A percentile compares a stretch with the other conserved stretches of the same genome.
These are phyloP conservation scores for Saturnispora silvae DNA, from an alignment of 805 yeast genomes.

Conservation along the genomic window DNA sequence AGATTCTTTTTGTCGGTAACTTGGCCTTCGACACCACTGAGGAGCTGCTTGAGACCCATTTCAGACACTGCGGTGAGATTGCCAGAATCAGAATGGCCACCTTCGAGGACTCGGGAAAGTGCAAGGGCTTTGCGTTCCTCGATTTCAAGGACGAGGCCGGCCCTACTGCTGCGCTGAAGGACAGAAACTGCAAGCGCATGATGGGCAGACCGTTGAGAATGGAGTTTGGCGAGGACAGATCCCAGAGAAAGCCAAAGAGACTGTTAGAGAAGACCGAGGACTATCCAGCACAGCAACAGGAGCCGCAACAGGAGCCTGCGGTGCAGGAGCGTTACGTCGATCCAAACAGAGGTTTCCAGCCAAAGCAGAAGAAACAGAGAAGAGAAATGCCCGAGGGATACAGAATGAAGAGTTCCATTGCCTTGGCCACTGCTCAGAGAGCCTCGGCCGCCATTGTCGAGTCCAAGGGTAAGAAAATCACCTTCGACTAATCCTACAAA, in stretches of 20 bases:
- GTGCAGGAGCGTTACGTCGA: background rate
- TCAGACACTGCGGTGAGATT: constrained; percentile 88
- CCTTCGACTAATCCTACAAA: constrained; percentile 45
- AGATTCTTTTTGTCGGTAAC: constrained; percentile 87
- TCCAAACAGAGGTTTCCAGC: constrained; percentile 17
- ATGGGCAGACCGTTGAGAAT: constrained; percentile 69
- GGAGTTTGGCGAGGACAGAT: constrained; percentile 93
- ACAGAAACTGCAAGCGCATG: constrained; percentile 52
- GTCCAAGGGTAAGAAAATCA: constrained; percentile 80
- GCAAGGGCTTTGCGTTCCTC: constrained; percentile 91
- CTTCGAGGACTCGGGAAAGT: constrained; percentile 91
- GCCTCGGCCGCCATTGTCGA: constrained; percentile 82
- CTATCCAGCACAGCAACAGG: background rate
- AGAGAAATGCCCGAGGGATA: constrained; percentile 24
- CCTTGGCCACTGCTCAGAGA: constrained; percentile 81
- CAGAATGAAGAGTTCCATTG: constrained; percentile 68
- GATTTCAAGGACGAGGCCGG: constrained; percentile 77
- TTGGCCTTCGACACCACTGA: constrained; percentile 85
- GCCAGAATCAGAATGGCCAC: constrained; percentile 87
- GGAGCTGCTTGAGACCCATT: constrained; percentile 66
- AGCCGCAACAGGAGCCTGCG: background rate
- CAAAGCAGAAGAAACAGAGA: constrained; percentile 15
- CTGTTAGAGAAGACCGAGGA: background rate
- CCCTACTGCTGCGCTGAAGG: constrained; percentile 73
- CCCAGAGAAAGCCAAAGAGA: constrained; percentile 27